Conservation (phyloP, 805 yeast genomes). For the Barnettozyma californica region DNA sequence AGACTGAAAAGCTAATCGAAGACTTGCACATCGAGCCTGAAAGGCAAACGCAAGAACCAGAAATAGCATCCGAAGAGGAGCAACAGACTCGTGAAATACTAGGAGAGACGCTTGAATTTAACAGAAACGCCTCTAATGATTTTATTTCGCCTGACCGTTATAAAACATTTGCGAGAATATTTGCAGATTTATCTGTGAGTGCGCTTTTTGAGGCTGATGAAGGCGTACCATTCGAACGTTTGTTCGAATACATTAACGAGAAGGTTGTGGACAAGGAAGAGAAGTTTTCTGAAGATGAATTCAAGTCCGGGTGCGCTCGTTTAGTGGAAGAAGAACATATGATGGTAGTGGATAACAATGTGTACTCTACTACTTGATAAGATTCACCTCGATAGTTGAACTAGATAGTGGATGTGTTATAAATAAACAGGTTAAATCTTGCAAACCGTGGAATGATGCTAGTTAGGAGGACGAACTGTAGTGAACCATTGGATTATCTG, state of each 20-base stretch:
- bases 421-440: not conserved
- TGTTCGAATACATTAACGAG: constrained; percentile 37
- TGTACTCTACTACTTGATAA: constrained; percentile 32
- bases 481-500: not conserved
- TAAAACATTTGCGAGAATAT: constrained; percentile 38
- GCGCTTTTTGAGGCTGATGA: constrained; percentile 40
- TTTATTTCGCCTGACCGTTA: constrained; percentile 45
- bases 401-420: not conserved
- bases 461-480: not conserved
- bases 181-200: constrained; percentile 43
- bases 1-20: constrained; percentile 6
- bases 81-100: not conserved
- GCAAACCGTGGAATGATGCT: not conserved
- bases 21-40: constrained; percentile 1
- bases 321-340: constrained; percentile 41
- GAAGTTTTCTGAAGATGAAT: constrained; percentile 39
- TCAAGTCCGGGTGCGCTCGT: constrained; percentile 36
- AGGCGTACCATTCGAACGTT: constrained; percentile 34
- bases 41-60: not conserved
- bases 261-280: constrained; percentile 42
- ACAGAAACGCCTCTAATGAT: constrained; percentile 5
- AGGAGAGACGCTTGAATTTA: constrained; percentile 19
- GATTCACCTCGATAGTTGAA: not conserved
- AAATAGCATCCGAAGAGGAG: not conserved
- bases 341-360: constrained; percentile 43